A percentile compares a stretch with the other conserved stretches of the same genome.
These are phyloP conservation scores for Phytophthora pistaciae DNA, from an alignment of 352 stramenopile species.

Conservation along the genomic window DNA sequence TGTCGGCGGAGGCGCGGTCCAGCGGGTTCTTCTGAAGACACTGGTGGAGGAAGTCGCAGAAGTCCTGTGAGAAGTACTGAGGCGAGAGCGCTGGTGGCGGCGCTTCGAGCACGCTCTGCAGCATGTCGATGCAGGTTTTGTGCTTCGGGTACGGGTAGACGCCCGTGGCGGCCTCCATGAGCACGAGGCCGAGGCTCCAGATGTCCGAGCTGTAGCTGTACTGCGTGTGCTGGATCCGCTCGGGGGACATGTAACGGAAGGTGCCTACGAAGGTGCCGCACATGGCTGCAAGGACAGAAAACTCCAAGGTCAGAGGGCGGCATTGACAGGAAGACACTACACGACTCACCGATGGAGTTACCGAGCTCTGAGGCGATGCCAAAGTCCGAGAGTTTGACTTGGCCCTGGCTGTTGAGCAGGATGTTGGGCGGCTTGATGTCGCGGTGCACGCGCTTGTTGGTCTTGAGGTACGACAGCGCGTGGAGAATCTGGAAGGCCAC, in stretches of 20 bases:
- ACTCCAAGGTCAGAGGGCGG: slow-evolving; percentile 20
- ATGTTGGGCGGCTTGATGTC: slow-evolving; percentile 99
- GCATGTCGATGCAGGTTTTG: slow-evolving; percentile 86
- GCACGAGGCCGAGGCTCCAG: slow-evolving; percentile 93
- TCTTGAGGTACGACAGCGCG: slow-evolving; percentile 95
- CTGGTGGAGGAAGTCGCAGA: slow-evolving; percentile 72
- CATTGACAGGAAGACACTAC: neutral
- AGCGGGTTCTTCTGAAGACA: slow-evolving; percentile 77
- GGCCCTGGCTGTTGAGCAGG: slow-evolving; percentile 90
- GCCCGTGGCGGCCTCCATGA: slow-evolving; percentile 92
- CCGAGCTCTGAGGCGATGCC: slow-evolving; percentile 92
- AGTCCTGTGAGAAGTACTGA: slow-evolving; percentile 77
- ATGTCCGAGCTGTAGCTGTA: slow-evolving; percentile 94
- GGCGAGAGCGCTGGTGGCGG: slow-evolving; percentile 71
- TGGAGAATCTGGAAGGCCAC: slow-evolving; percentile 96
- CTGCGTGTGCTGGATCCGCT: slow-evolving; percentile 89
- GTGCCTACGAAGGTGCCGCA: slow-evolving; percentile 95
- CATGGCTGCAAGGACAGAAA: slow-evolving; percentile 68
- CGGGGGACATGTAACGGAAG: slow-evolving; percentile 94
- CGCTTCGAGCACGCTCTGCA: slow-evolving; percentile 81
- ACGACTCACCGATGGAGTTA: slow-evolving; percentile 78
- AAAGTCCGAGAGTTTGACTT: slow-evolving; percentile 98
- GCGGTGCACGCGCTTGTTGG: slow-evolving; percentile 90
- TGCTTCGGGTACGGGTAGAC: slow-evolving; percentile 91
- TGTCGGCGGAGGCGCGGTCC: slow-evolving; percentile 68